Evolutionary conservation across 2,329 filamentous ascomycete genomes (phyloP), one percentile per base, ranked within the genome.

Genomic region (Periconia digitata): DNA sequence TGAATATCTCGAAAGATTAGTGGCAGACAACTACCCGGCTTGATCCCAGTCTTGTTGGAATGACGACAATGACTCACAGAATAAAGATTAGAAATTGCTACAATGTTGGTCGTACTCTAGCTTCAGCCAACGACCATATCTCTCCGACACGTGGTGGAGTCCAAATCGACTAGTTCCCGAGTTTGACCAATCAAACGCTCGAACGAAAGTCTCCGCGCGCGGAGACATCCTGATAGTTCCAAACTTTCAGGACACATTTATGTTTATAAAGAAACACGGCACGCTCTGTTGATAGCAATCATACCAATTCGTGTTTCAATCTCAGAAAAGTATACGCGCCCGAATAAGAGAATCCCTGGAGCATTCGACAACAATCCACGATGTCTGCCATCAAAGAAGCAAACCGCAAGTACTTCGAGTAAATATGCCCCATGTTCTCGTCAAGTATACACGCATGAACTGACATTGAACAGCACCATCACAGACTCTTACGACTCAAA

Each of bases 401-500:
- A 7, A 72, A 72, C 49, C 66, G 64, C 24, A 58, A 62, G 35
- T 67, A 61, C 48, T 72, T 72, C 43, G 67, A 72, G 67, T 67
- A 59, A 45, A 56, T 12, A 24, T 15, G 34, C 18, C 27, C 24
- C 13, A 27, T 32, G 10, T 32, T 27, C 13, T 13, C 6, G 13
- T 27, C 13, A 27, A 27, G n/a, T 32, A 12, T 13, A 32, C 3
- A 32, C 4, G 10, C 6, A 32, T 32, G 41, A 41, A 16, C 50
- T 53, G 50, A 53, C 15, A 13, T 12, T 12, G n/a, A 17, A 13
- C 8, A 84, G 83, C 53, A 67, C 80, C 40, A 70, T 79, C 51
- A 78, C 82, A 3, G 71, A 78, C 2, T 69, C 70, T 2, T 86
- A 86, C 60, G 84, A 87, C 58, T 62, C 69, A 34, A 80, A 78